Percentiles rank a stretch among this genome's conserved stretches.
These are phyloP conservation scores for Opeltia flavorubescens DNA, from an alignment of 495 filamentous ascomycete genomes.

Conservation along the genomic window DNA sequence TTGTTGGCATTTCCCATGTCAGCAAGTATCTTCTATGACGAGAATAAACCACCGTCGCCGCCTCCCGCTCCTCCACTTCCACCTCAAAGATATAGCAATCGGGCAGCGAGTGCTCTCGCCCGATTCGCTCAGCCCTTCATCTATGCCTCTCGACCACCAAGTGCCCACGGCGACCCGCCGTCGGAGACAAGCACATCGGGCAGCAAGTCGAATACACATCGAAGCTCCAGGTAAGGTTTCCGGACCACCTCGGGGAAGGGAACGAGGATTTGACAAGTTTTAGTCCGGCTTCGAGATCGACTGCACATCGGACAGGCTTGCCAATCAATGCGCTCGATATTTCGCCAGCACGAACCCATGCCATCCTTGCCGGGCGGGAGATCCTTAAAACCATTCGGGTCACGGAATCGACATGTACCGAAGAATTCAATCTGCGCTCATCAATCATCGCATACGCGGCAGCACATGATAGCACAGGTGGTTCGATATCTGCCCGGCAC, in stretches of 20 bases:
- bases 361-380: constrained; percentile 67
- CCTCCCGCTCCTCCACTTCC: constrained; percentile 39
- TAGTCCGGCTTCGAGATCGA: constrained; percentile 58
- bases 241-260: background rate
- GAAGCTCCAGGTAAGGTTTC: constrained; percentile 8
- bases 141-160: constrained; percentile 40
- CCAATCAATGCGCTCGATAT: constrained; percentile 65
- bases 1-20: constrained; percentile 28
- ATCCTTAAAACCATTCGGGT: constrained; percentile 73
- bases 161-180: constrained; percentile 25
- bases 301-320: constrained; percentile 55
- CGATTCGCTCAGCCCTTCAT: constrained; percentile 45
- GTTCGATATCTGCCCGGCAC: constrained; percentile 36
- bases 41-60: constrained; percentile 28
- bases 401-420: constrained; percentile 51
- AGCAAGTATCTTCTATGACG: constrained; percentile 22
- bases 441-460: constrained; percentile 57
- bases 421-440: constrained; percentile 68
- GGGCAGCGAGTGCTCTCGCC: constrained; percentile 40
- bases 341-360: constrained; percentile 60
- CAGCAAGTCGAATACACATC: constrained; percentile 5
- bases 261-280: too few species aligned
- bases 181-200: constrained; percentile 1
- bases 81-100: constrained; percentile 34
- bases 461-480: constrained; percentile 37